Evolutionary conservation across 163 green algal species (phyloP).

Genomic region (Chloromonas sp.): DNA sequence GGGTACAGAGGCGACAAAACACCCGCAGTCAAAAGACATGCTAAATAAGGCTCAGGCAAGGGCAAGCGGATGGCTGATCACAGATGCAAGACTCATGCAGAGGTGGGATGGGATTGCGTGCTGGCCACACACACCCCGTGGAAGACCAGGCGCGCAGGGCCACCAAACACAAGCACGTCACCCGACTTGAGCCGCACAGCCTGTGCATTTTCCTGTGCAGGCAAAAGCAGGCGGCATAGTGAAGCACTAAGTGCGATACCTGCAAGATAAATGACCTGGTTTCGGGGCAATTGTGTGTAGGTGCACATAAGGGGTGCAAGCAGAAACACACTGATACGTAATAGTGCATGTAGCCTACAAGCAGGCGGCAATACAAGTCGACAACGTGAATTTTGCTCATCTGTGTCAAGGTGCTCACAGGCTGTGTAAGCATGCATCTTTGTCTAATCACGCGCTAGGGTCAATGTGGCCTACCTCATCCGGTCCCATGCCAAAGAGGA

Average conservation of each 20-base stretch:
- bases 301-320: no score
- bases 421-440: no score
- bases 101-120: neutral
- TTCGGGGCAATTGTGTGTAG: no score
- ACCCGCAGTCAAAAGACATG: neutral
- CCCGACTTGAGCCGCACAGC: constrained; percentile 46
- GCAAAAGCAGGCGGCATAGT: neutral
- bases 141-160: constrained; percentile 54
- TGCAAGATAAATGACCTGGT: no score
- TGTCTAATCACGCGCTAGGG: neutral
- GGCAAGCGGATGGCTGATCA: neutral
- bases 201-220: neutral
- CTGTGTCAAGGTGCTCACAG: no score
- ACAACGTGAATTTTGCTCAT: no score
- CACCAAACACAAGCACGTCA: constrained; percentile 59
- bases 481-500: constrained; percentile 32
- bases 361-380: no score
- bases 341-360: no score
- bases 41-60: neutral
- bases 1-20: neutral
- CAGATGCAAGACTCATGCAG: neutral
- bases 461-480: no score
- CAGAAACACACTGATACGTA: no score
- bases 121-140: constrained; percentile 34
- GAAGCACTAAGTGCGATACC: no score